A percentile compares a stretch with the other conserved stretches of the same genome.
Evolutionary conservation across 2,329 filamentous ascomycete genomes (phyloP).

Genomic region (Fusarium temperatum): DNA sequence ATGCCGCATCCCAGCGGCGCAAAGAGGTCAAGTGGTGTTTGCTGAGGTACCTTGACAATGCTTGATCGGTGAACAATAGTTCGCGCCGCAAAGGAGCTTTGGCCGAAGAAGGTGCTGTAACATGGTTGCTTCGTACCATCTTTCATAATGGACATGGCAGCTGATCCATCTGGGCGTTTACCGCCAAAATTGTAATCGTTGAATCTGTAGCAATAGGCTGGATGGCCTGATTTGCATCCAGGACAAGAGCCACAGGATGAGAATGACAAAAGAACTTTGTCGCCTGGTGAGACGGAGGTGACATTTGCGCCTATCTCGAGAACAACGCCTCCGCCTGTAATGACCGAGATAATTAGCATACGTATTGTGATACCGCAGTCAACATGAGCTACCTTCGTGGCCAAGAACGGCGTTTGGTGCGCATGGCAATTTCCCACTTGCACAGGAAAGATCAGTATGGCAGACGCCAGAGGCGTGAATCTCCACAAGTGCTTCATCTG

Average conservation of each 20-base stretch:
- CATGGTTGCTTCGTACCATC: background rate
- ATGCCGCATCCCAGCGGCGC: conserved; percentile 25
- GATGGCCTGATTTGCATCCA: conserved; percentile 6
- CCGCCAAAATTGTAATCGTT: conserved; percentile 17
- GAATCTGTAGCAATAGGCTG: conserved; percentile 22
- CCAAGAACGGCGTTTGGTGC: conserved; percentile 5
- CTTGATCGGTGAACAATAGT: conserved; percentile 12
- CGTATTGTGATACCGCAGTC: rapidly evolving
- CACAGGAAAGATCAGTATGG: conserved; percentile 56
- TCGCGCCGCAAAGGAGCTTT: conserved; percentile 21
- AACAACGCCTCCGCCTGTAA: conserved; percentile 17
- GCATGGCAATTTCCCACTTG: conserved; percentile 9
- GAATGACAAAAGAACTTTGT: conserved; percentile 25
- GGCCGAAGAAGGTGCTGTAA: conserved; percentile 22
- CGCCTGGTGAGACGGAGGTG: background rate
- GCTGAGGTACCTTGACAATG: conserved; percentile 10
- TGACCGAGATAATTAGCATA: rapidly evolving
- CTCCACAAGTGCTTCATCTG: conserved; percentile 19
- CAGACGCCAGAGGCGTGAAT: conserved; percentile 19
- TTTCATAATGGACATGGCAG: background rate
- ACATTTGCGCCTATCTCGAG: background rate
- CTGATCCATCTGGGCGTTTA: conserved; percentile 4
- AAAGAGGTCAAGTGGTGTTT: background rate
- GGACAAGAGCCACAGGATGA: conserved; percentile 7
- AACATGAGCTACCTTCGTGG: conserved; percentile 51